A percentile compares a stretch with the other conserved stretches of the same genome.
Evolutionary conservation across 805 yeast species (phyloP).

Genomic region (baker's yeast (Saccharomyces cerevisiae)): DNA sequence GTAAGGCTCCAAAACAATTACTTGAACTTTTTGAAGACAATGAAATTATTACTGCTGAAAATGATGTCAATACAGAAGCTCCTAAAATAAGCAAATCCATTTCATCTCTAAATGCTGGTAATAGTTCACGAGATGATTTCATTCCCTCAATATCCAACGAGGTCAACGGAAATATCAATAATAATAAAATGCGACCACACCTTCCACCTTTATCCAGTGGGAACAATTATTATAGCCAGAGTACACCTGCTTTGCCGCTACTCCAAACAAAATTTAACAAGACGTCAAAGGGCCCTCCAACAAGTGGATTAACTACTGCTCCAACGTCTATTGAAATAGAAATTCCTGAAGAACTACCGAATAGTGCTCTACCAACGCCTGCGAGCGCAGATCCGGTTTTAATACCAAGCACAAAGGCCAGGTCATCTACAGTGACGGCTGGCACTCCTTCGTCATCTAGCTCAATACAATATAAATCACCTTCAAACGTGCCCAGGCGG

Average conservation of each 20-base stretch:
- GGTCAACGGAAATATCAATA: not conserved
- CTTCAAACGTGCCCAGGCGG: constrained; percentile 23
- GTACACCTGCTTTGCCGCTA: constrained; percentile 23
- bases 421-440: constrained; percentile 28
- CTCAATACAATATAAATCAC: constrained; percentile 14
- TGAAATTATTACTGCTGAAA: constrained; percentile 24
- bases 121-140: constrained; percentile 7
- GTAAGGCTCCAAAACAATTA: constrained; percentile 60
- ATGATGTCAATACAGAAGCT: constrained; percentile 12
- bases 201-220: constrained; percentile 8
- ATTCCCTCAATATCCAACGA: constrained; percentile 1
- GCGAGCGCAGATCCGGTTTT: constrained; percentile 27
- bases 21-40: constrained; percentile 59
- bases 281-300: constrained; percentile 13
- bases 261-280: constrained; percentile 25
- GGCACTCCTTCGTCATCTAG: constrained; percentile 7
- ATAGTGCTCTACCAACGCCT: constrained; percentile 14
- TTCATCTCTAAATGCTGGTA: constrained; percentile 11
- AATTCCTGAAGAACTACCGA: constrained; percentile 45
- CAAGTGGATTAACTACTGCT: constrained; percentile 31
- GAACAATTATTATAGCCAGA: constrained; percentile 19
- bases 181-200: constrained; percentile 10
- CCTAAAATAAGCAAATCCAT: constrained; percentile 12
- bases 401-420: constrained; percentile 28
- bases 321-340: constrained; percentile 58